A percentile compares a stretch with the other conserved stretches of the same genome.
phyloP scores from a whole-genome alignment of 176 grass and related monocot species.

The Avena sativa region DNA sequence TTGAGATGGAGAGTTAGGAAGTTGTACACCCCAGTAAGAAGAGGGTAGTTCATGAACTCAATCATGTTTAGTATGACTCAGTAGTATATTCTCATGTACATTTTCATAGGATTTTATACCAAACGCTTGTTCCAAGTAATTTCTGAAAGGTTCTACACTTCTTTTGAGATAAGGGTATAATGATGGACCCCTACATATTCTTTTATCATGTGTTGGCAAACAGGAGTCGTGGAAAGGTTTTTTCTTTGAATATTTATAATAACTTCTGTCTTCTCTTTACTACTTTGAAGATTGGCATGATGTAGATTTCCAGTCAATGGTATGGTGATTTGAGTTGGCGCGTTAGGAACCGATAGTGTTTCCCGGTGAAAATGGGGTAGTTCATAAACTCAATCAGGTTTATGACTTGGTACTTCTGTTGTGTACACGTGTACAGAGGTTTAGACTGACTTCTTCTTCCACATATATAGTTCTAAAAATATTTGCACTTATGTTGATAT shows the following conservation, averaged over 20 bases:
- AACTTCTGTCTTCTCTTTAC: background rate
- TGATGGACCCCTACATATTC: background rate
- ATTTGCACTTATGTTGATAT: background rate
- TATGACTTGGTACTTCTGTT: background rate
- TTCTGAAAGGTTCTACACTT: background rate
- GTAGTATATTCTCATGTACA: background rate
- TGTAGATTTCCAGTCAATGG: background rate
- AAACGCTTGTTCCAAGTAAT: conserved; percentile 6
- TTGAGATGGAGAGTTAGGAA: too few species aligned
- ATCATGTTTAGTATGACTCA: background rate
- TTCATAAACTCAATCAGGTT: background rate
- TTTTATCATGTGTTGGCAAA: background rate
- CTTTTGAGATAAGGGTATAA: background rate
- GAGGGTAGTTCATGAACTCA: too few species aligned
- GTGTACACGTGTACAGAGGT: background rate
- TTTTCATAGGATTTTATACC: background rate
- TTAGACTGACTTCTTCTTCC: conserved; percentile 7
- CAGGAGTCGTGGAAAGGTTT: background rate
- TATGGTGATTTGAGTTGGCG: background rate
- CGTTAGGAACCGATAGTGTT: background rate
- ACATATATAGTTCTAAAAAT: background rate
- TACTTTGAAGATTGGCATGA: background rate
- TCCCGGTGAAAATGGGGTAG: background rate
- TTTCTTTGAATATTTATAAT: background rate
- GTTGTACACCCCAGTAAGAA: too few species aligned